Evolutionary conservation across 306 rosid species (phyloP), one percentile per base, ranked within the genome.

Genomic region (Rosa persica): DNA sequence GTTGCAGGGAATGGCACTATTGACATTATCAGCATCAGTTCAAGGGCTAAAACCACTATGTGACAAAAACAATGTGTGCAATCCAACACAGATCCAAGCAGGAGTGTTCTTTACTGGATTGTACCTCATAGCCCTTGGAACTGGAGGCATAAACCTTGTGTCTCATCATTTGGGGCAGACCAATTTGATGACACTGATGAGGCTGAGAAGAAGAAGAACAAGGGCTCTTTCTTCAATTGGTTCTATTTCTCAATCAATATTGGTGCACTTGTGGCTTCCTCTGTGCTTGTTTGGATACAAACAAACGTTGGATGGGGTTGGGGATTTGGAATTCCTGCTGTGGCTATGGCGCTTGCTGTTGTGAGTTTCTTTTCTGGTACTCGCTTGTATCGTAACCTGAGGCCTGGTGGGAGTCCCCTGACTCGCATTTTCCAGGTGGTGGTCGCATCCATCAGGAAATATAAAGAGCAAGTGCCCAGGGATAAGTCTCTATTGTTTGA

Each of bases 231-330:
- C 80, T 66, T 76, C 74, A 66, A 76, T 12, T 76, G 74, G 66
- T 76, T 76, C 68, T 76, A 81, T 74, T 48, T 81, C 42, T 81
- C 84, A 11, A 62, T 76, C 34, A 70, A 81, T 73, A 62, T 70
- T 5, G 81, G 84, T 1, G 84, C 81, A 2, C 78, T 76, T 9
- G 77, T 81, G 42, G 84, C 81, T 5, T 70, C 84, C 15, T 76
- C 81, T 4, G 74, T 81, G 58, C 84, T 70, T 54, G 78, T 81
- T 40, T 81, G 74, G 81, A 70, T 76, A 47, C 84, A 81, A 73
- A 62, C 69, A 17, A 81, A 81, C 8, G 74, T 81, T 16, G 84
- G 81, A 8, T 81, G 78, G 77, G 58, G 81, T 12, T 70, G 78
- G 81, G 81, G 84, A 0, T 81, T 76, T 23, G 84, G 81, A 15